phyloP scores from a whole-genome alignment of 371 early-diverging fungal species.

The Rhizopus sp. region DNA sequence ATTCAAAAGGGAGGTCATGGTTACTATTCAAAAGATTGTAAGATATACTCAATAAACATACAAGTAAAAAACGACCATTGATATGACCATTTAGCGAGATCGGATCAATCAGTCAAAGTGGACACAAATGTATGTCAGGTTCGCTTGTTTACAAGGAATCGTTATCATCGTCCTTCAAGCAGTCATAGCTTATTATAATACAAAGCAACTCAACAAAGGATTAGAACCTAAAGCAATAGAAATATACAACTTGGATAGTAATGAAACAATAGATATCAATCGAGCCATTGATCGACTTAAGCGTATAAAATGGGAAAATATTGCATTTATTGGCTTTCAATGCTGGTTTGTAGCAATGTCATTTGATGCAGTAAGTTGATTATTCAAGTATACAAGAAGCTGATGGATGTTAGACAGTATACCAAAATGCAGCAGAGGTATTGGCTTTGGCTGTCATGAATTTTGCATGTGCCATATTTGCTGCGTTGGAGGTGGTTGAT shows the following conservation, averaged over 20 bases:
- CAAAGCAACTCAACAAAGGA: conserved; percentile 24
- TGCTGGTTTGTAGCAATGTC: conserved; percentile 50
- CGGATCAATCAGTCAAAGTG: conserved; percentile 42
- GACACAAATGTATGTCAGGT: conserved; percentile 36
- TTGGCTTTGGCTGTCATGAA: conserved; percentile 42
- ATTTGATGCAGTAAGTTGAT: conserved; percentile 46
- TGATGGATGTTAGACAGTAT: conserved; percentile 30
- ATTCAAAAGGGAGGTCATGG: conserved; percentile 10
- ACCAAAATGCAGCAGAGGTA: conserved; percentile 45
- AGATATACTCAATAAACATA: not conserved
- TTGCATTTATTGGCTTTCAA: conserved; percentile 49
- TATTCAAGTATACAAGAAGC: not conserved
- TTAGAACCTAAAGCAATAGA: conserved; percentile 3
- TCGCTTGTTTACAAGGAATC: conserved; percentile 45
- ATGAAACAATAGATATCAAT: conserved; percentile 4
- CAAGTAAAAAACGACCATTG: not conserved
- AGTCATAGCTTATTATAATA: conserved; percentile 39
- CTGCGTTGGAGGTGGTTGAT: conserved; percentile 43
- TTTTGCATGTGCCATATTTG: conserved; percentile 39
- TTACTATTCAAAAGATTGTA: conserved; percentile 21
- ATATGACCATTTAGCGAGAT: conserved; percentile 22
- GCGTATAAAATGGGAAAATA: conserved; percentile 51
- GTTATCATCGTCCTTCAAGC: conserved; percentile 38
- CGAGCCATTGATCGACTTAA: conserved; percentile 32
- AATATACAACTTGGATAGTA: conserved; percentile 8